Evolutionary conservation across 2,329 filamentous ascomycete species (phyloP).

Genomic region (Passalora sequoiae): DNA sequence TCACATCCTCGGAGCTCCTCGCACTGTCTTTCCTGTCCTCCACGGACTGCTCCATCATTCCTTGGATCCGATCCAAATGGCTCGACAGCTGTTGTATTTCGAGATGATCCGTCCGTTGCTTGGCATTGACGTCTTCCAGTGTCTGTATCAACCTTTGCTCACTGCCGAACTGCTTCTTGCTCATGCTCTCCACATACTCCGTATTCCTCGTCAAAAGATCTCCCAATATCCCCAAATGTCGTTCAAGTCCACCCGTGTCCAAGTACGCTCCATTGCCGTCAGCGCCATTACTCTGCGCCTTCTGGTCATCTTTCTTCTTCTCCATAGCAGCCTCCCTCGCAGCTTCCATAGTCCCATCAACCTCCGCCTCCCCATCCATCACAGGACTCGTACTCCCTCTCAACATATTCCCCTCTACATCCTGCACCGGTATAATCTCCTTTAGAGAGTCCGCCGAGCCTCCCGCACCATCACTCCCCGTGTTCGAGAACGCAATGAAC

Average conservation of each 20-base stretch:
- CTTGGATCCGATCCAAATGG: slow-evolving; percentile 29
- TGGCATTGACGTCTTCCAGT: slow-evolving; percentile 15
- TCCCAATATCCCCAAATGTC: slow-evolving; percentile 26
- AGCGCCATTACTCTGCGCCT: no score
- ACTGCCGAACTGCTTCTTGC: no score
- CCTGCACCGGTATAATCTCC: slow-evolving; percentile 29
- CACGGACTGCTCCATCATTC: slow-evolving; percentile 21
- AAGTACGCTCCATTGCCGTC: no score
- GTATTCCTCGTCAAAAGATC: slow-evolving; percentile 25
- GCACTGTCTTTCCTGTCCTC: slow-evolving; percentile 18
- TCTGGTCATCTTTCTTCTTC: slow-evolving; percentile 15
- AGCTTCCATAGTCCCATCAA: slow-evolving; percentile 14
- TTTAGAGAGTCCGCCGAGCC: slow-evolving; percentile 27
- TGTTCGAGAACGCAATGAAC: slow-evolving; percentile 26
- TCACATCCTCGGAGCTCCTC: neutral
- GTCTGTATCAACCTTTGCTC: no score
- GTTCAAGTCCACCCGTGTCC: no score
- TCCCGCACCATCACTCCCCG: slow-evolving; percentile 14
- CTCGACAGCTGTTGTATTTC: slow-evolving; percentile 25
- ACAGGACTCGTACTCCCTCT: no score
- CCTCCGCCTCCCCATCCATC: slow-evolving; percentile 17
- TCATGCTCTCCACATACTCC: slow-evolving; percentile 21
- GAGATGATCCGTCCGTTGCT: slow-evolving; percentile 15
- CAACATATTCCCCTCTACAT: slow-evolving; percentile 25
- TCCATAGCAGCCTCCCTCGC: slow-evolving; percentile 16